These are phyloP conservation scores for Solanum infundibuliforme DNA, from an alignment of 257 asterid genomes.

Conservation along the genomic window DNA sequence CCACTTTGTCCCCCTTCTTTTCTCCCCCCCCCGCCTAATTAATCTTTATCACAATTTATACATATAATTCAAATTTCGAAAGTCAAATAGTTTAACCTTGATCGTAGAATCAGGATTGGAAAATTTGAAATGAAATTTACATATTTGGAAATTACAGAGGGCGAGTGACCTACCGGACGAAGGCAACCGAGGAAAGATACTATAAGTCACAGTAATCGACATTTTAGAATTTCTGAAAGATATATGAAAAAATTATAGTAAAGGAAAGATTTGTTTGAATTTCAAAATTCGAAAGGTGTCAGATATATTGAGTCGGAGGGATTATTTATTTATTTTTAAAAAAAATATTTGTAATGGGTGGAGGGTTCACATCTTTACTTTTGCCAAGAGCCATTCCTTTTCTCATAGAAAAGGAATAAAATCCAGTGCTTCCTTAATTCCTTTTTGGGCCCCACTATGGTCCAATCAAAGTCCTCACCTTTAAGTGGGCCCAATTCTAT, in stretches of 20 bases:
- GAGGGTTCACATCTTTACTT: conserved; percentile 42
- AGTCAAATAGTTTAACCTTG: background rate
- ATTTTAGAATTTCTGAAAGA: background rate
- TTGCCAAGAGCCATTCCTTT: conserved; percentile 44
- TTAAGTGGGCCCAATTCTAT: conserved; percentile 27
- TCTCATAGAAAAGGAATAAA: conserved; percentile 41
- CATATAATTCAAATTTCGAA: background rate
- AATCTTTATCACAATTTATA: background rate
- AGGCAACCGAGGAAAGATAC: too few species aligned
- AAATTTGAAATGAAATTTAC: background rate
- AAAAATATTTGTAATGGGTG: conserved; percentile 12
- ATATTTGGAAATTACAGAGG: background rate
- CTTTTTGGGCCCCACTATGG: conserved; percentile 25
- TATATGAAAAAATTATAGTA: background rate
- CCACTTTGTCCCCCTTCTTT: conserved; percentile 59
- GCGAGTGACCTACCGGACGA: too few species aligned
- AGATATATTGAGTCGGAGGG: too few species aligned
- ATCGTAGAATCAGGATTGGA: rapidly evolving
- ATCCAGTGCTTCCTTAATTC: conserved; percentile 26
- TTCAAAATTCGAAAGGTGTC: background rate
- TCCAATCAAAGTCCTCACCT: conserved; percentile 7
- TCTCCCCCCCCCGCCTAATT: background rate
- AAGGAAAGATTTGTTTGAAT: background rate
- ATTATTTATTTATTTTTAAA: too few species aligned
- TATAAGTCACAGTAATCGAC: background rate